Percentiles rank a stretch among this genome's conserved stretches.
These are phyloP conservation scores for Pleurotus pulmonarius DNA, from an alignment of 768 basidiomycete species.

Conservation along the genomic window DNA sequence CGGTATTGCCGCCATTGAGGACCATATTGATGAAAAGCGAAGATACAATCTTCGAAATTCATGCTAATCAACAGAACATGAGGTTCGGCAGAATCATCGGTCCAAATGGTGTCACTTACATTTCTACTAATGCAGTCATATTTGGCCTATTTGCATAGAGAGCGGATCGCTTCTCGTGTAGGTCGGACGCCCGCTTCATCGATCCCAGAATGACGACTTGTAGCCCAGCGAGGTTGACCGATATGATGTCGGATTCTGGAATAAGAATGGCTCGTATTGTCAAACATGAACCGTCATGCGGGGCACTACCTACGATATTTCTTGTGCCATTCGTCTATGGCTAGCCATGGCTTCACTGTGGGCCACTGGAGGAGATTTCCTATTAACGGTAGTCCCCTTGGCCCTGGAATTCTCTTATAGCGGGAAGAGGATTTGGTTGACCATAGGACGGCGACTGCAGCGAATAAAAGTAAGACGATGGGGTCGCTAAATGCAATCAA, in stretches of 20 bases:
- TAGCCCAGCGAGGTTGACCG: neutral
- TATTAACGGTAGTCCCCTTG: conserved; percentile 24
- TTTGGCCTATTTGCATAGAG: neutral
- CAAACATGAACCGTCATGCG: too few relatives aligned
- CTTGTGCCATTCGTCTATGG: conserved; percentile 25
- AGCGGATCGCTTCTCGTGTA: neutral
- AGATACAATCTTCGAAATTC: neutral
- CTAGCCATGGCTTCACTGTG: conserved; percentile 22
- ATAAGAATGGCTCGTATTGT: neutral
- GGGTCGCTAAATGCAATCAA: neutral
- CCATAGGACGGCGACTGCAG: neutral
- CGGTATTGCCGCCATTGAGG: neutral
- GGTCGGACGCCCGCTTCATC: neutral
- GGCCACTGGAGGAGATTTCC: conserved; percentile 26
- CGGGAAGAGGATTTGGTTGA: neutral
- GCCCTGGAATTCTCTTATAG: conserved; percentile 19
- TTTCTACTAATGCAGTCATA: neutral
- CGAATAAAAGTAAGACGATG: neutral
- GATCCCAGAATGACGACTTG: neutral
- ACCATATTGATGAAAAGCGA: neutral
- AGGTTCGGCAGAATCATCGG: neutral
- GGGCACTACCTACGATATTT: conserved; percentile 21
- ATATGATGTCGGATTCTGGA: neutral
- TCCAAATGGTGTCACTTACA: neutral
- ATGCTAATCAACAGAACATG: neutral